Percentiles rank a stretch among this genome's conserved stretches.
Conservation (phyloP, 768 basidiomycete genomes). For the Antrodiella citrinella region DNA sequence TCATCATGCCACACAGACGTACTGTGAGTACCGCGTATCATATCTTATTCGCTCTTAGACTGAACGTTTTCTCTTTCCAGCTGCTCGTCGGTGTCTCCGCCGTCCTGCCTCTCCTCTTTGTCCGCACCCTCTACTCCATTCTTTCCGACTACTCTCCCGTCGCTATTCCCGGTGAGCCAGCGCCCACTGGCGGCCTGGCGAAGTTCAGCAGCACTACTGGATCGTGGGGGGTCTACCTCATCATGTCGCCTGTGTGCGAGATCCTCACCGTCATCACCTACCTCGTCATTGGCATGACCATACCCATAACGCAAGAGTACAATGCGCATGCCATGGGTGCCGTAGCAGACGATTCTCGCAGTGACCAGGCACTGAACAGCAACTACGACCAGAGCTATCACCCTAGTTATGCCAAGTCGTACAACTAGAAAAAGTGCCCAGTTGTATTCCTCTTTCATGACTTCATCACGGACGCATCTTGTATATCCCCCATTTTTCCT, state of each 20-base stretch:
- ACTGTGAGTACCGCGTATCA: slow-evolving; percentile 1
- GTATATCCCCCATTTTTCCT: too few relatives aligned
- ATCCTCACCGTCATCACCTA: slow-evolving; percentile 41
- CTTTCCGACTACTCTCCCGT: slow-evolving; percentile 51
- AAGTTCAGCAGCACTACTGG: slow-evolving; percentile 52
- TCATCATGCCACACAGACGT: slow-evolving; percentile 6
- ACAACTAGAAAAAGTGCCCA: not conserved
- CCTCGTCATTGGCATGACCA: slow-evolving; percentile 19
- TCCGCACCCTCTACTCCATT: slow-evolving; percentile 49
- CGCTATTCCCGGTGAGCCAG: slow-evolving; percentile 29
- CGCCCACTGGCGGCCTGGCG: slow-evolving; percentile 29
- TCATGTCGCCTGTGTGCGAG: slow-evolving; percentile 57
- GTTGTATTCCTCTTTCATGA: not conserved
- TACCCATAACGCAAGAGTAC: slow-evolving; percentile 25
- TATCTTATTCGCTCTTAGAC: not conserved
- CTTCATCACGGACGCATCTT: too few relatives aligned
- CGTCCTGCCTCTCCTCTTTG: slow-evolving; percentile 54
- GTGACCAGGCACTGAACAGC: not conserved
- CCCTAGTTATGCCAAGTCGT: not conserved
- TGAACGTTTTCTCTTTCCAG: slow-evolving; percentile 24
- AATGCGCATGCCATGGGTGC: not conserved
- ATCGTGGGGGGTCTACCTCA: slow-evolving; percentile 48
- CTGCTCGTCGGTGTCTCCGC: slow-evolving; percentile 45
- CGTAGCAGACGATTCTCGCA: not conserved
- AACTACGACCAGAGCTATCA: not conserved